These are phyloP conservation scores for Quercus robur DNA, from an alignment of 306 rosid genomes.

Conservation along the genomic window DNA sequence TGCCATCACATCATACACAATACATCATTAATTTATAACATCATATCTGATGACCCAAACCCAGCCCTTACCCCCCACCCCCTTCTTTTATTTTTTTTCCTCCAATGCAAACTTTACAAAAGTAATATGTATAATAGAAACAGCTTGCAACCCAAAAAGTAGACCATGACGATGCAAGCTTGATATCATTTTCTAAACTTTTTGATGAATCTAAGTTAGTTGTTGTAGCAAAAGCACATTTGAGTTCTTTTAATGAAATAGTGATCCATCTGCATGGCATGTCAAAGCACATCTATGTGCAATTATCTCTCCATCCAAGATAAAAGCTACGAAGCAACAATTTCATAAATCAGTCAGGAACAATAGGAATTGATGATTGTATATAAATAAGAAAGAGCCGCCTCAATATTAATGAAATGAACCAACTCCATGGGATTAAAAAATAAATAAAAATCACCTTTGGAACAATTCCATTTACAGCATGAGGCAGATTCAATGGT, in stretches of 20 bases:
- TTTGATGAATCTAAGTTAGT: not conserved
- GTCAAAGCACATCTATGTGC: not conserved
- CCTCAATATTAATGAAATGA: not conserved
- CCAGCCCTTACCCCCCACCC: too few species aligned
- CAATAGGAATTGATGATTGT: not conserved
- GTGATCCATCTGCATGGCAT: not conserved
- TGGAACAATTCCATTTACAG: constrained; percentile 81
- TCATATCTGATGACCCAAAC: too few species aligned
- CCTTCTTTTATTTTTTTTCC: too few species aligned
- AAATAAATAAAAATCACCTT: constrained; percentile 48
- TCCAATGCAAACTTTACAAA: too few species aligned
- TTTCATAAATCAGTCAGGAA: not conserved
- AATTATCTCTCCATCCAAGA: not conserved
- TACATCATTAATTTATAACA: too few species aligned
- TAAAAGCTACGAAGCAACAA: not conserved
- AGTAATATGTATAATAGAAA: too few species aligned
- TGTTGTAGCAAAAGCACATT: not conserved
- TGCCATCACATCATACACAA: too few species aligned
- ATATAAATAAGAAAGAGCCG: not conserved
- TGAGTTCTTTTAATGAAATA: not conserved
- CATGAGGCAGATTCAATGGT: constrained; percentile 75
- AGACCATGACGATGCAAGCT: too few species aligned
- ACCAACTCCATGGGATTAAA: constrained; percentile 9
- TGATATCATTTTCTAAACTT: too few species aligned
- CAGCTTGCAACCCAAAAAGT: too few species aligned